A percentile compares a stretch with the other conserved stretches of the same genome.
phyloP scores from a whole-genome alignment of 2,329 filamentous ascomycete genomes.

The Uncinocarpus reesii region DNA sequence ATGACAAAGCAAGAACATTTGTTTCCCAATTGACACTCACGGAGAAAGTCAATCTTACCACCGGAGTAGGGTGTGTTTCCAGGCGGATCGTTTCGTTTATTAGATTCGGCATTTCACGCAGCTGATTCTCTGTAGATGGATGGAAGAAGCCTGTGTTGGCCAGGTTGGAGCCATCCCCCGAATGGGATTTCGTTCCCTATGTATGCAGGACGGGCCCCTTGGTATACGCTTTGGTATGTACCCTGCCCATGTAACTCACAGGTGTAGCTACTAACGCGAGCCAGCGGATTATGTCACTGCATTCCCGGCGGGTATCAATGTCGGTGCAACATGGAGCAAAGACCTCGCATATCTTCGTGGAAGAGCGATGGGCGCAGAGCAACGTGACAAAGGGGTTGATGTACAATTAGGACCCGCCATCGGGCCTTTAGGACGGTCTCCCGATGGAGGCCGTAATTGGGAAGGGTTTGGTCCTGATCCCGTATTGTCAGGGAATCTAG shows the following conservation, averaged over 20 bases:
- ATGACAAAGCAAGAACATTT: slow-evolving; percentile 63
- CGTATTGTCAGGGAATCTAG: slow-evolving; percentile 60
- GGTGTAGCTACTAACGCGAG: slow-evolving; percentile 13
- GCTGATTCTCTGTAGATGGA: slow-evolving; percentile 42
- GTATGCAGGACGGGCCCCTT: slow-evolving; percentile 75
- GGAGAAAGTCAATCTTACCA: slow-evolving; percentile 93
- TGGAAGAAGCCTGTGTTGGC: slow-evolving; percentile 64
- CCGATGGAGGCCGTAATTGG: slow-evolving; percentile 62
- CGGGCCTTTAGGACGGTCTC: slow-evolving; percentile 58
- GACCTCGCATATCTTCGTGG: slow-evolving; percentile 58
- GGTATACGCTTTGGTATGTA: slow-evolving; percentile 58
- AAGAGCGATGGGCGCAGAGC: slow-evolving; percentile 63
- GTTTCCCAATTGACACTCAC: slow-evolving; percentile 71
- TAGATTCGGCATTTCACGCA: not conserved
- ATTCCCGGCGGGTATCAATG: slow-evolving; percentile 67
- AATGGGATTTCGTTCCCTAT: slow-evolving; percentile 58
- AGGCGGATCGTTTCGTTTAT: not conserved
- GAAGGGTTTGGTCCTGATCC: slow-evolving; percentile 60
- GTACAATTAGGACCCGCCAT: slow-evolving; percentile 68
- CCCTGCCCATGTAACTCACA: not conserved
- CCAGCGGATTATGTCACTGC: slow-evolving; percentile 69
- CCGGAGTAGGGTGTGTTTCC: slow-evolving; percentile 62
- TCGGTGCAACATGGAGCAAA: slow-evolving; percentile 75
- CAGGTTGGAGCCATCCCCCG: slow-evolving; percentile 47
- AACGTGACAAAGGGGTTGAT: slow-evolving; percentile 63